Base-by-base conservation (phyloP, 192 early-diverging fungal species). In the Linnemannia hyalina region DNA sequence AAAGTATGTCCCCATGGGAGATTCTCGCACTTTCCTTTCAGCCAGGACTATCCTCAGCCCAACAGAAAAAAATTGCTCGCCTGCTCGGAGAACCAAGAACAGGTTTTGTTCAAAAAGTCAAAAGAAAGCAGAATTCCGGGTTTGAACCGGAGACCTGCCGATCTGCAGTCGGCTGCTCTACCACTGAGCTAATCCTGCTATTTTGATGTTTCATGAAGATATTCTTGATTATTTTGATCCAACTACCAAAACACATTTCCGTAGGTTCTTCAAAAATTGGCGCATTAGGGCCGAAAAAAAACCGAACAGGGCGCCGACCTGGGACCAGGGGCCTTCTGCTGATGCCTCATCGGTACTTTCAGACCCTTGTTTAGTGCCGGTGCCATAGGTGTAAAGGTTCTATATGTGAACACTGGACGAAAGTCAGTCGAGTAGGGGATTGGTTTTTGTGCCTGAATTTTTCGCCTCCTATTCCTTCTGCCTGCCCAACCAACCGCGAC, bases 111-210 rank as follows among this genome's bases (percentile, higher is more conserved):
- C 13, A 65, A 46, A 76, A 70, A 77, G 15, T 16, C 74, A 78
- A 70, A 65, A 83, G 46, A 65, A 72, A 93, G 92, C 88, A 88
- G 80, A 89, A 90, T 83, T 80, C 91, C 90, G 91, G 92, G 87
- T 83, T 93, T 90, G 92, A 93, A 93, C 92, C 91, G 80, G 91
- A 81, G 91, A 93, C 92, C 90, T 90, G 88, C 88, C 80, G 92
- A 92, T 92, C 89, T 92, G 92, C 91, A 93, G 89, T 92, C 92
- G 80, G 88, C 87, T 92, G 91, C 92, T 93, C 92, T 93, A 93
- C 92, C 92, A 85, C 91, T 93, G 92, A 93, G 92, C 91, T 93
- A 93, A 86, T 84, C 82, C 82, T 84, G 82, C 82, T 77, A 29
- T 57, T n/a, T 47, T 49, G 71, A 73, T 46, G 23, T 60, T 38